Evolutionary conservation across 495 filamentous ascomycete genomes (phyloP), one percentile per base, ranked within the genome.

Genomic region (Cudoniella acicularis): DNA sequence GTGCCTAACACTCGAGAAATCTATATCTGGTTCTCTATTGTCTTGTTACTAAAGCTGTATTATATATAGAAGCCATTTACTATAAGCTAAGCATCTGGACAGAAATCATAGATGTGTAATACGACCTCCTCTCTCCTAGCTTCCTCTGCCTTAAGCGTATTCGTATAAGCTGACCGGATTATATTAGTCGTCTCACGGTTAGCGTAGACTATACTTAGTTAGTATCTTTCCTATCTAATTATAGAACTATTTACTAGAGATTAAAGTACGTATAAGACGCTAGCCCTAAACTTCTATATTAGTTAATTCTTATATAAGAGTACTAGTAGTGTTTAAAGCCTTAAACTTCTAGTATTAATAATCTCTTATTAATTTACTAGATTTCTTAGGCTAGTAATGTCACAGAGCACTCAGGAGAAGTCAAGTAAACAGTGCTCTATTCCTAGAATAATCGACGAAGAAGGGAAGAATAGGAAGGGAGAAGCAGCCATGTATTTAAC

Each of bases 21-120:
- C 30, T 36, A 36, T 36, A 36, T 13, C 30, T 36, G 13, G 30
- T 36, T 36, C 30, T 36, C 30, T 36, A 36, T 36, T 36, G 13
- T 36, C 30, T 36, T 36, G 13, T 36, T 36, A 36, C 30, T 36
- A 36, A 13, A 36, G 30, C 30, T 6, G 13, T 36, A 48, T 48
- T 48, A 23, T n/a, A 48, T 48, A 48, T n/a, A 48, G 45, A 48
- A 48, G 45, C 45, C 45, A 48, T 36, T 48, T 48, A 48, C 45
- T 48, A 48, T 48, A 48, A 48, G n/a, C 21, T 48, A 48, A 48
- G 45, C n/a, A 48, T 48, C 45, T 48, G n/a, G 45, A 48, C 17
- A 23, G 45, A 48, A 48, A 48, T 48, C 45, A 48, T 48, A 48
- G 45, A n/a, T 48, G 45, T 48, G 45, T 23, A 48, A 48, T 48